Base-by-base conservation (phyloP, 2,329 filamentous ascomycete species). In the Emericellopsis atlantica region DNA sequence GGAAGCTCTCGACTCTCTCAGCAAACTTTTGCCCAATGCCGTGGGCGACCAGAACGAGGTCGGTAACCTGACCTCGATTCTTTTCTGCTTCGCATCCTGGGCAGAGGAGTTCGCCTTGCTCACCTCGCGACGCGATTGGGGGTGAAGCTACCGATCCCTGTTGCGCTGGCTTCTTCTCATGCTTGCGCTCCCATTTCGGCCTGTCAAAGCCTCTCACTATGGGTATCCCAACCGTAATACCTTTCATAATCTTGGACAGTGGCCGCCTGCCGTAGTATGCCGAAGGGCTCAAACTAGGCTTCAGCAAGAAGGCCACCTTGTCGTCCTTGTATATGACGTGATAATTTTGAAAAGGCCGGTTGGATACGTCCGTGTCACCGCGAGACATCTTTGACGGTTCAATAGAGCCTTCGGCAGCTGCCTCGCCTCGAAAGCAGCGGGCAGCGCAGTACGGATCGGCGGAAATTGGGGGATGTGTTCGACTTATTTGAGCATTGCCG, bases 11-110 rank as follows among this genome's bases (percentile, higher is more conserved):
- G 45, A 96, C 86, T 11, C 89, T 74, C 56, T 98, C 88, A 0
- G 89, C 93, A 39, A 96, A 72, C 57, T 98, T 96, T 58, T 98
- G 92, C 0, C 92, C 92, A 47, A 98, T 96, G 2, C 92, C 92
- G 53, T 98, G 92, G 35, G 92, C 84, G 9, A 96, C 86, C 5
- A 98, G 70, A 2, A 96, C 76, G 7, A 98, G 67, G 54, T 98
- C 92, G 1, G 84, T 90, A 5, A 94, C 84, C 45, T 79, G 77
- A 2, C 79, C 79, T 23, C 69, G 69, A 34, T 75, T 67, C 54
- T 78, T 71, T 56, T 86, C 69, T 49, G 75, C 65, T 54, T 70
- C 61, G 61, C 86, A 82, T 52, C 79, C 72, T 47, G 67, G 50
- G 58, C 80, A 77, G 10, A 52, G 48, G 41, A 47, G 44, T 45